Conservation (phyloP, 345 rosid species). For the Melaleuca quinquenervia region DNA sequence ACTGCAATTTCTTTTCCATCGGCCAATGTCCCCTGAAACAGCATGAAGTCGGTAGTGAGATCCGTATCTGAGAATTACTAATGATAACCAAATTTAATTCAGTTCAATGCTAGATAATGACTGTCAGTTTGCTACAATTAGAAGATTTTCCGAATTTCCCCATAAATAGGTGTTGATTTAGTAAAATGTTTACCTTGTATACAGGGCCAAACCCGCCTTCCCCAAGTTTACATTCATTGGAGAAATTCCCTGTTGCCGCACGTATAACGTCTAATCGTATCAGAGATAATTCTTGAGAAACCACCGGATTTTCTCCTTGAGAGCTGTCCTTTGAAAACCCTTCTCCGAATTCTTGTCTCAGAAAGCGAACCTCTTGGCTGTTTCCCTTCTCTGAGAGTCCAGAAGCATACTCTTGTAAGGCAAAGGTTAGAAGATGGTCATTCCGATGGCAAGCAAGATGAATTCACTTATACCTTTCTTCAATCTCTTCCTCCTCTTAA, state of each 20-base stretch:
- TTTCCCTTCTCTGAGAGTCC: not conserved
- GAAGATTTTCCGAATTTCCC: not conserved
- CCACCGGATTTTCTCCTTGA: not conserved
- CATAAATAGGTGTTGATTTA: not conserved
- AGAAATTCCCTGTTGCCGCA: constrained; percentile 12
- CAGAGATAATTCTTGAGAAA: constrained; percentile 8
- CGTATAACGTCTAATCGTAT: constrained; percentile 2
- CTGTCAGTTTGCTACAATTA: not conserved
- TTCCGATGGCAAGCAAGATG: not conserved
- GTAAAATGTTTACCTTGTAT: not conserved
- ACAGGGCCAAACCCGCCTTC: constrained; percentile 41
- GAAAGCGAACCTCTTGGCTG: not conserved
- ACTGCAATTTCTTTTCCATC: constrained; percentile 14
- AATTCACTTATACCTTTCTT: not conserved
- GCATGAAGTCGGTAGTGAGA: not conserved
- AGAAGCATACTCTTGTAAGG: not conserved
- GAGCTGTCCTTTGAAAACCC: not conserved
- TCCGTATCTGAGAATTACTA: not conserved
- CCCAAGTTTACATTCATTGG: constrained; percentile 21
- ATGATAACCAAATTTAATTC: not conserved
- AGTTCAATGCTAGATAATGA: not conserved
- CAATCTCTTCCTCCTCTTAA: not conserved
- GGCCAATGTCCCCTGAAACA: not conserved
- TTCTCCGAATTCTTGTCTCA: not conserved
- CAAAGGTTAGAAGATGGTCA: not conserved